Evolutionary conservation across 2,329 filamentous ascomycete genomes (phyloP).

Genomic region (Botrytis byssoidea): DNA sequence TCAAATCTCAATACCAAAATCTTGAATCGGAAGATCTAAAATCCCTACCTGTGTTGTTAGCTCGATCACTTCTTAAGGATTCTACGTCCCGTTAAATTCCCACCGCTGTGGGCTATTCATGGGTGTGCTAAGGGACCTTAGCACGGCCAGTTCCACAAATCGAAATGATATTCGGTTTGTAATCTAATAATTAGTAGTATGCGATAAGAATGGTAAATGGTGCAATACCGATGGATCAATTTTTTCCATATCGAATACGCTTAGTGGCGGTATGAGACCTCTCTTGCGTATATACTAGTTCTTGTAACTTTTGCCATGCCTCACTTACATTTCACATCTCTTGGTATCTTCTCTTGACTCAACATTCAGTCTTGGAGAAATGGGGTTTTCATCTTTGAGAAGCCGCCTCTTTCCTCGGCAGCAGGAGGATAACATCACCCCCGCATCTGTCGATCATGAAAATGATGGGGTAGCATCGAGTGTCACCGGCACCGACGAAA

Average conservation of each 20-base stretch:
- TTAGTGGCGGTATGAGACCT: slow-evolving; percentile 3
- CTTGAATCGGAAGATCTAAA: not conserved
- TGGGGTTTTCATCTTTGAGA: slow-evolving; percentile 10
- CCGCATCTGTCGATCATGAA: not conserved
- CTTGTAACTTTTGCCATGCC: not conserved
- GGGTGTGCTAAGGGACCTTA: not conserved
- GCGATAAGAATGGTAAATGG: slow-evolving; percentile 8
- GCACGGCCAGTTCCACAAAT: slow-evolving; percentile 4
- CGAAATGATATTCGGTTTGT: slow-evolving; percentile 1
- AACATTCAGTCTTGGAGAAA: not conserved
- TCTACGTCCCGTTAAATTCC: not conserved
- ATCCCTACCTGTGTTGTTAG: not conserved
- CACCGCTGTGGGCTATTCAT: not conserved
- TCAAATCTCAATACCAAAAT: not conserved
- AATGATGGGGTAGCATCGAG: slow-evolving; percentile 5
- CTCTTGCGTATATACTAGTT: not conserved
- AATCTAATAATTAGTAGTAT: not conserved
- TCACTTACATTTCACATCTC: not conserved
- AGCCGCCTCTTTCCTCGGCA: slow-evolving; percentile 10
- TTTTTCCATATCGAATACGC: not conserved
- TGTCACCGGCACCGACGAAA: slow-evolving; percentile 14
- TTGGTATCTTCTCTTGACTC: not conserved
- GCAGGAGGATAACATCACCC: not conserved
- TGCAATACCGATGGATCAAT: slow-evolving; percentile 5
- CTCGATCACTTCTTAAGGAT: not conserved